Evolutionary conservation across 2,329 filamentous ascomycete genomes (phyloP).

Genomic region (Alternaria sp.): DNA sequence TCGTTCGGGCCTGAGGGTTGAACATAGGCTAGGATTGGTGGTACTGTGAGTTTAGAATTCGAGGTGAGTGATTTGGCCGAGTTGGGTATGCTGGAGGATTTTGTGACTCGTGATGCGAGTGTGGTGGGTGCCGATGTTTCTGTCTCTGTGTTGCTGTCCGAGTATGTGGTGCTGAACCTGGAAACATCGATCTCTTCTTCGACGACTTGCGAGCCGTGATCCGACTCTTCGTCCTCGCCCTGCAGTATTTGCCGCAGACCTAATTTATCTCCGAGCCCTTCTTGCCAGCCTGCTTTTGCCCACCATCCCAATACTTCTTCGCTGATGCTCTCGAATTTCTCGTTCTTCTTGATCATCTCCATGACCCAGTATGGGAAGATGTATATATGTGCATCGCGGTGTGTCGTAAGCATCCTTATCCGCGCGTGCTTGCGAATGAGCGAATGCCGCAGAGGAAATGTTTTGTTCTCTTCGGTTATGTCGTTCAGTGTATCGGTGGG

Average conservation of each 20-base stretch:
- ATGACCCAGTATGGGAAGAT: conserved; percentile 92
- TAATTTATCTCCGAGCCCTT: conserved; percentile 79
- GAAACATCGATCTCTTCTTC: conserved; percentile 65
- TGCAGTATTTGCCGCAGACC: conserved; percentile 73
- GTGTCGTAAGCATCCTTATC: conserved; percentile 80
- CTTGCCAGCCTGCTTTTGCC: conserved; percentile 94
- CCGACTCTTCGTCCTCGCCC: conserved; percentile 52
- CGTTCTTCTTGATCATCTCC: conserved; percentile 80
- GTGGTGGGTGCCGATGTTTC: conserved; percentile 19
- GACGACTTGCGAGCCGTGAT: conserved; percentile 44
- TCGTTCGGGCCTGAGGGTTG: conserved; percentile 67
- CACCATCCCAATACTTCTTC: conserved; percentile 95
- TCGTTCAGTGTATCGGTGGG: conserved; percentile 91
- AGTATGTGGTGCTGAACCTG: conserved; percentile 61
- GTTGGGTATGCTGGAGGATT: conserved; percentile 39
- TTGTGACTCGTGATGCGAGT: conserved; percentile 50
- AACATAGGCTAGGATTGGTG: conserved; percentile 82
- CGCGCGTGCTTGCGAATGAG: conserved; percentile 77
- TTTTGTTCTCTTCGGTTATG: conserved; percentile 76
- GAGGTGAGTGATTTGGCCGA: conserved; percentile 38
- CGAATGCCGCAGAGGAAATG: conserved; percentile 76
- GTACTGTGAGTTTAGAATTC: conserved; percentile 61
- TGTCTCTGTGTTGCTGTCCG: conserved; percentile 28
- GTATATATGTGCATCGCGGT: conserved; percentile 93
- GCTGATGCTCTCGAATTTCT: conserved; percentile 83